Base-by-base conservation (phyloP, 1,284 basidiomycete species). In the Rhodotorula sp. region DNA sequence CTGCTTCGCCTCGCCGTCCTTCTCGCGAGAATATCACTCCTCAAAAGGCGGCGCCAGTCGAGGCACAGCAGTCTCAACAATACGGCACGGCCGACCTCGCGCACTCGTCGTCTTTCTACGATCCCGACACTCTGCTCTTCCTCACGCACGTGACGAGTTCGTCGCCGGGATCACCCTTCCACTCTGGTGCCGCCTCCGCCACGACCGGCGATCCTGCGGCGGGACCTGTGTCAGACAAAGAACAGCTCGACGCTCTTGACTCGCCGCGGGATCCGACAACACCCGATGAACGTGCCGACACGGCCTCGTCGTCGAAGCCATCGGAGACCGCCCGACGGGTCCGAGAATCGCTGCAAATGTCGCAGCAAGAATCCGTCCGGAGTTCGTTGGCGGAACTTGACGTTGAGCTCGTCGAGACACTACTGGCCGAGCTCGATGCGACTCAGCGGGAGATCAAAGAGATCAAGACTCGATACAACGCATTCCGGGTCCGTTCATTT, bases 391-490 rank as follows among this genome's bases (percentile, higher is more conserved):
- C 88, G 5, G 79, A 75, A 77, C 83, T 97, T 54, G 92, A 95
- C 76, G 84, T 87, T 38, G 85, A 83, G 59, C 87, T 95, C 69
- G 84, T 95, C 31, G 89, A 90, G 78, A 86, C 87, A 19, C 86
- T 95, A 26, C 79, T 95, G 48, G 82, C 82, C 52, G 86, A 89
- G 68, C 82, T 95, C 68, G 88, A 92, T 70, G 84, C 87, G 52
- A 85, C 87, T 55, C 86, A 86, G 76, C 84, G 85, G 43, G 88
- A 89, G 69, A 87, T 88, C 75, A 78, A 82, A 58, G 86, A 87
- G 62, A 83, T 97, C 74, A 92, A 90, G 79, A 85, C 82, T 71
- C 90, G 88, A 80, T 87, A 95, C 76, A 91, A 93, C 79, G 88
- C 90, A 43, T 89, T 93, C 79, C 93, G 92, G 87, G 93, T 93